These are phyloP conservation scores for Kwoniella newhampshirensis DNA, from an alignment of 768 basidiomycete species.

Conservation along the genomic window DNA sequence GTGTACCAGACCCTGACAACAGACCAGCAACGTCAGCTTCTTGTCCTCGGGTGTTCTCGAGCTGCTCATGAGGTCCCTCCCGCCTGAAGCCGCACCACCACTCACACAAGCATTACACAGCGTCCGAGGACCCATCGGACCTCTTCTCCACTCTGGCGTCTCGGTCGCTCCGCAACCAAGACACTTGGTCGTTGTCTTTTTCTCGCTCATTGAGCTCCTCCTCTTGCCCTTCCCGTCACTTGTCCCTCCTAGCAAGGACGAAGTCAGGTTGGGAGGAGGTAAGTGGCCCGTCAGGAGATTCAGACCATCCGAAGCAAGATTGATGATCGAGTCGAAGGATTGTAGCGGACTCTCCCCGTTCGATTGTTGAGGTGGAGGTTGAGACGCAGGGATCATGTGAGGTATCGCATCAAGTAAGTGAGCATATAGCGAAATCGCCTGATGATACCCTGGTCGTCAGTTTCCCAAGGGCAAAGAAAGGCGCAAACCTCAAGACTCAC, in stretches of 20 bases:
- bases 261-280: background rate
- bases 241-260: background rate
- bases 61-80: too few relatives aligned
- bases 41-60: too few relatives aligned
- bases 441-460: background rate
- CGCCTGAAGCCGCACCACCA: background rate
- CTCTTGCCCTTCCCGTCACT: conserved; percentile 12
- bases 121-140: conserved; percentile 53
- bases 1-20: conserved; percentile 40
- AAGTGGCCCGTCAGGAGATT: background rate
- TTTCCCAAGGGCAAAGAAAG: background rate
- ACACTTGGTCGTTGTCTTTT: conserved; percentile 35
- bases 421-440: conserved; percentile 15
- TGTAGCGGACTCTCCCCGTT: background rate
- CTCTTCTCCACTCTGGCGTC: conserved; percentile 54
- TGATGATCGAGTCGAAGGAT: conserved; percentile 15
- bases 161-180: conserved; percentile 51
- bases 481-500: conserved; percentile 16
- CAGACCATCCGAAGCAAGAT: conserved; percentile 9
- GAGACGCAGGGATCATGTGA: background rate
- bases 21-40: conserved; percentile 3
- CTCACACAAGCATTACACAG: conserved; percentile 54
- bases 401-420: conserved; percentile 16
- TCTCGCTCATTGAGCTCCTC: conserved; percentile 11
- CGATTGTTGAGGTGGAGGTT: background rate